Evolutionary conservation across 1,139 yeast genomes (phyloP), one percentile per base, ranked within the genome.

Genomic region (Scheffersomyces lignicola): DNA sequence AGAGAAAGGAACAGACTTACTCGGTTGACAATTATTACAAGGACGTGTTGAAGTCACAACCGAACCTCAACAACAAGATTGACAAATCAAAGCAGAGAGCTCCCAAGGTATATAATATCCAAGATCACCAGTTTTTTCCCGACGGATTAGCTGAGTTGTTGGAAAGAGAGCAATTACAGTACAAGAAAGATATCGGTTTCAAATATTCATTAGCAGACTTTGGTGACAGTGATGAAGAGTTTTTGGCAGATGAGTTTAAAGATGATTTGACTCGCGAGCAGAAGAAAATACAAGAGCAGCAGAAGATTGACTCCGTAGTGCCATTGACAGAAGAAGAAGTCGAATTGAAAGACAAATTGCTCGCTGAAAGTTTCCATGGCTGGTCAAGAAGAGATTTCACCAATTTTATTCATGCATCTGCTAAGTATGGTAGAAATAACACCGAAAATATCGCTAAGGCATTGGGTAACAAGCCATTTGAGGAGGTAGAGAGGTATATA

Each of bases 351-450:
- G 79, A 80, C 35, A 57, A 72, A 41, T 65, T 83, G 22, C 62
- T 86, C 8, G 68, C 63, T 3, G 71, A 80, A 44, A 89, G 95
- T 3, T 92, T 88, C 60, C 73, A 76, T 29, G 71, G 69, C 40
- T 92, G 97, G 96, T 74, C 88, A 6, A 77, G 90, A 55, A 76
- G 97, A 41, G 98, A 92, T 53, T 88, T 92, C 54, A 78, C 92
- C 31, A 83, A 84, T 42, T 90, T 87, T 48, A 73, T 92, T 29
- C 95, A 85, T 49, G 81, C 84, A 4, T 74, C 83, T 49, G 95
- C 94, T 2, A 84, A 80, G 46, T 79, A 73, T 56, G 98, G 98
- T 0, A 76, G 95, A 31, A 66, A 74, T 10, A 73, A 78, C 33
- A 67, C 69, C 42, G 66, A 63, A n/a, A 67, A 68, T 25, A 87